Evolutionary conservation across 345 rosid genomes (phyloP).

Genomic region (Balakata baccata): DNA sequence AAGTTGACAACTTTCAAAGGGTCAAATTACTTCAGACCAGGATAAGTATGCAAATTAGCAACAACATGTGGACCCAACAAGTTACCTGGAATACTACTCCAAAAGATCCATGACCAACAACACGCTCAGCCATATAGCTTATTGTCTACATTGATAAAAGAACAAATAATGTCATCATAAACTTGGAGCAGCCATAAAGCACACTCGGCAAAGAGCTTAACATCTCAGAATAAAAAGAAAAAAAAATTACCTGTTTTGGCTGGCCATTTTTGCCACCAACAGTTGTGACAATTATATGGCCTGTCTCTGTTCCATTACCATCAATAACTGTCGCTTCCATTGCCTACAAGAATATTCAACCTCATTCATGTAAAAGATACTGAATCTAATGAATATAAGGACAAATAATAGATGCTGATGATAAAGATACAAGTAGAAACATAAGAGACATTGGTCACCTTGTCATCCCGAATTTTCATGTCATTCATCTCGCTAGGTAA

Average conservation of each 20-base stretch:
- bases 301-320: constrained; percentile 80
- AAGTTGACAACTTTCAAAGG: neutral
- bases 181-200: neutral
- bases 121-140: constrained; percentile 97
- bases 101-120: constrained; percentile 94
- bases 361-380: constrained; percentile 2
- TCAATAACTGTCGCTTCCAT: constrained; percentile 82
- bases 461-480: constrained; percentile 90
- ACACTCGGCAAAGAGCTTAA: neutral
- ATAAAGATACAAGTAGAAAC: neutral
- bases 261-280: constrained; percentile 79
- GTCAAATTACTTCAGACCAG: neutral
- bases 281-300: constrained; percentile 80
- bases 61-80: neutral
- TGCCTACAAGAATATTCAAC: constrained; percentile 43
- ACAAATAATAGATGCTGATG: neutral
- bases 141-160: constrained; percentile 51
- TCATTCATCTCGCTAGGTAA: constrained; percentile 82
- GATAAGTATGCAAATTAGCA: constrained; percentile 3
- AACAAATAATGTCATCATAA: no score
- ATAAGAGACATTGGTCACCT: constrained; percentile 35
- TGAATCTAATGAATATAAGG: neutral
- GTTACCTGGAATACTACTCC: constrained; percentile 92
- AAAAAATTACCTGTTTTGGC: constrained; percentile 60
- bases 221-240: neutral